Evolutionary conservation across 1,139 yeast genomes (phyloP), one percentile per base, ranked within the genome.

Genomic region (Meyerozyma elateridarum): DNA sequence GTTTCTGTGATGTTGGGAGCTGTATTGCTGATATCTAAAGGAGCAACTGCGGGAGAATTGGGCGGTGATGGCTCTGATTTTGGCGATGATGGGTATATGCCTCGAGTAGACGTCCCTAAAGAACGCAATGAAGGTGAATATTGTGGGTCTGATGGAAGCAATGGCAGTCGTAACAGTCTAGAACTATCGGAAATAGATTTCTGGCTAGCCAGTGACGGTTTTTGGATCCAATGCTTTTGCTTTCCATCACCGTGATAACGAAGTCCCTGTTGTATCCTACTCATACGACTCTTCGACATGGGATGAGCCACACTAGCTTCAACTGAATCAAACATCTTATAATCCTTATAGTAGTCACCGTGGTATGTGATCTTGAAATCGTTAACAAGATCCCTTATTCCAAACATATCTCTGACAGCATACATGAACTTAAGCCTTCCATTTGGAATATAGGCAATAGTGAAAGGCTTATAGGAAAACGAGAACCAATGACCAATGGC

Each of bases 401-500:
- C 95, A 41, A 82, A 61, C 48, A 85, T 79, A 51, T 91, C 99
- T 35, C 79, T 70, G 3, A 85, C 40, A 0, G 96, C 95, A 42
- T 73, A 69, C 32, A 46, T 49, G 15, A 79, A 68, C 18, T 73
- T 62, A 32, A 87, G 49, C 33, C 95, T 62, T 0, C 85, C 91
- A 41, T 80, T 76, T 1, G 91, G 89, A 36, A 83, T 60, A 6
- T 59, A 59, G 5, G 72, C 54, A 2, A 76, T 63, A 3, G 82
- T 73, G 52, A 82, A 91, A 25, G 88, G 94, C 5, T 62, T 61
- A 56, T 82, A 84, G 6, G 87, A 76, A 54, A 91, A 91, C 0
- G 97, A 89, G 28, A 70, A 54, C 82, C 91, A 81, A 59, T 91
- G 98, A 8, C 94, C 84, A 20, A 83, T 58, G 0, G 97, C 88